A percentile compares a stretch with the other conserved stretches of the same genome.
These are phyloP conservation scores for Betula pendula DNA, from an alignment of 306 rosid species.

Conservation along the genomic window DNA sequence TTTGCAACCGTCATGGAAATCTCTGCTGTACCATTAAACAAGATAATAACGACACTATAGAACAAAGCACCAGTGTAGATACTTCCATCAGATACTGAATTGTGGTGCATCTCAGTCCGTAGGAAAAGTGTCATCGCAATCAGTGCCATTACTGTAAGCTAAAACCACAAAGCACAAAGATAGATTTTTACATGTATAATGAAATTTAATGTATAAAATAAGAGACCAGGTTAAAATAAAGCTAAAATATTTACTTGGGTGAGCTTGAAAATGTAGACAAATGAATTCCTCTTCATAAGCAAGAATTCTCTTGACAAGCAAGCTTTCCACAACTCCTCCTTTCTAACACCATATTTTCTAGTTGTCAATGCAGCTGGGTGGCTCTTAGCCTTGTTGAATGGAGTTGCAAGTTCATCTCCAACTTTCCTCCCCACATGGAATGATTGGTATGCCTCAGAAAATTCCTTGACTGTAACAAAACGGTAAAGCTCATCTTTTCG, in stretches of 20 bases:
- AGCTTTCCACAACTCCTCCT: conserved; percentile 34
- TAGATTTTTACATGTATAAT: not conserved
- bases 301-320: conserved; percentile 45
- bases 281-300: conserved; percentile 50
- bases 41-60: conserved; percentile 12
- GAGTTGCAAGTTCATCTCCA: conserved; percentile 35
- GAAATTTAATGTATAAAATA: not conserved
- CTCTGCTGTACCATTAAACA: conserved; percentile 54
- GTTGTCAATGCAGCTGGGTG: conserved; percentile 52
- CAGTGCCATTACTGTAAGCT: conserved; percentile 36
- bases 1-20: conserved; percentile 55
- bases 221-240: not conserved
- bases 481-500: conserved; percentile 28
- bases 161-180: not conserved
- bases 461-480: conserved; percentile 33
- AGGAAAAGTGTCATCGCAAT: conserved; percentile 36
- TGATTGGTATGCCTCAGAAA: conserved; percentile 36
- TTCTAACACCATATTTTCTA: conserved; percentile 30
- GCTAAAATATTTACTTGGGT: conserved; percentile 28
- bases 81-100: conserved; percentile 32
- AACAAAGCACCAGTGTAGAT: conserved; percentile 40
- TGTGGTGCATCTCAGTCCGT: conserved; percentile 42
- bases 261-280: conserved; percentile 44
- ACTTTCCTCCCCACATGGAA: conserved; percentile 38
- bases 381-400: conserved; percentile 42